phyloP scores from a whole-genome alignment of 495 filamentous ascomycete genomes.

The Podospora conica region DNA sequence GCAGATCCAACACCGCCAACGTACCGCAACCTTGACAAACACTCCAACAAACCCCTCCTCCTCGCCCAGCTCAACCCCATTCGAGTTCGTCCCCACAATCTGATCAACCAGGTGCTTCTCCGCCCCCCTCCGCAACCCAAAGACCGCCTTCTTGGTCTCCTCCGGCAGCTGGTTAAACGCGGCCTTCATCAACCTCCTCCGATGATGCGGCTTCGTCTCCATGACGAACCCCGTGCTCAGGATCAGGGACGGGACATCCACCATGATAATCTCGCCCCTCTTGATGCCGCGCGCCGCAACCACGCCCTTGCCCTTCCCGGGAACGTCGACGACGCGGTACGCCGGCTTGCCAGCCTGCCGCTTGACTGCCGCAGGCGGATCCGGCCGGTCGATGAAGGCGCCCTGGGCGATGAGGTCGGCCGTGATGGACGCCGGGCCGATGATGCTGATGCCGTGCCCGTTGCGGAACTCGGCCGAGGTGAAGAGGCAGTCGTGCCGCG shows the following conservation, averaged over 20 bases:
- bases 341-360: constrained; percentile 9
- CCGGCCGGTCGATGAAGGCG: constrained; percentile 25
- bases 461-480: constrained; percentile 27
- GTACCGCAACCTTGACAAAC: constrained; percentile 34
- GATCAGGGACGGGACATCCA: constrained; percentile 32
- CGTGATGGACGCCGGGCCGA: constrained; percentile 22
- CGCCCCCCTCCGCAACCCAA: constrained; percentile 17
- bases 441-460: constrained; percentile 26
- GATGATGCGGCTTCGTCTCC: constrained; percentile 22
- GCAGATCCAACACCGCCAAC: not conserved
- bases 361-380: constrained; percentile 11
- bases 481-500: constrained; percentile 30
- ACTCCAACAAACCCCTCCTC: constrained; percentile 30
- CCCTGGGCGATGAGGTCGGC: constrained; percentile 25
- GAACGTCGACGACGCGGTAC: constrained; percentile 24
- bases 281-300: constrained; percentile 31
- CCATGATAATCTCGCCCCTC: constrained; percentile 34
- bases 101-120: constrained; percentile 34
- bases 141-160: constrained; percentile 19
- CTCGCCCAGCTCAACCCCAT: constrained; percentile 26
- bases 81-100: constrained; percentile 35
- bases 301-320: constrained; percentile 34
- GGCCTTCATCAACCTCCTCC: constrained; percentile 28
- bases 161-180: constrained; percentile 32
- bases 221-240: constrained; percentile 30